Conservation (phyloP, 345 rosid genomes). For the Anacardium occidentale region DNA sequence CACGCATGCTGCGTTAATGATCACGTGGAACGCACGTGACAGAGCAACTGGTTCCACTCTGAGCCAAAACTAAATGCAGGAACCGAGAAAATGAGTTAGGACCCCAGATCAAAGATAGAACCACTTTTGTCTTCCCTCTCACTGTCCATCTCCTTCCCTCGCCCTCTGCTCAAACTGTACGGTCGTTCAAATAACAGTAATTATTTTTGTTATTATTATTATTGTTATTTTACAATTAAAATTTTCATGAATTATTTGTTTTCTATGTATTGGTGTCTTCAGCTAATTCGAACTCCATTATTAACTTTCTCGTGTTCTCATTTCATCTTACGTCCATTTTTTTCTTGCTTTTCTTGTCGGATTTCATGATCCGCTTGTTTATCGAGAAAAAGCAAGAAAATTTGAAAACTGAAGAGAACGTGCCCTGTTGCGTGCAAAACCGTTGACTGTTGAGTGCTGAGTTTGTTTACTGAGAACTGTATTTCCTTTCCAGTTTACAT, state of each 20-base stretch:
- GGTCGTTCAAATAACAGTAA: neutral
- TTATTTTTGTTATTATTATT: neutral
- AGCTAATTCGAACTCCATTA: neutral
- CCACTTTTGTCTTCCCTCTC: neutral
- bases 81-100: neutral
- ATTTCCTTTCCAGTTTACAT: neutral
- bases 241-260: neutral
- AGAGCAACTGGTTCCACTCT: neutral
- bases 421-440: neutral
- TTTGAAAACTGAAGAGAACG: too few species aligned
- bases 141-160: neutral
- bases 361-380: too few species aligned
- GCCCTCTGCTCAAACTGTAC: neutral
- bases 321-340: too few species aligned
- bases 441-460: neutral
- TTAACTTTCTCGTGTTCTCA: neutral
- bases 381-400: too few species aligned
- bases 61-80: neutral
- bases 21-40: constrained; percentile 9
- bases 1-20: too few species aligned
- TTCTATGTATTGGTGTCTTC: neutral
- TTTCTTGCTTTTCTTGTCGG: too few species aligned
- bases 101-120: neutral
- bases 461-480: too few species aligned
- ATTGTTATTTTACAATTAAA: neutral